Percentiles rank a stretch among this genome's conserved stretches.
Evolutionary conservation across 345 rosid genomes (phyloP).

Genomic region (Brassica carinata): DNA sequence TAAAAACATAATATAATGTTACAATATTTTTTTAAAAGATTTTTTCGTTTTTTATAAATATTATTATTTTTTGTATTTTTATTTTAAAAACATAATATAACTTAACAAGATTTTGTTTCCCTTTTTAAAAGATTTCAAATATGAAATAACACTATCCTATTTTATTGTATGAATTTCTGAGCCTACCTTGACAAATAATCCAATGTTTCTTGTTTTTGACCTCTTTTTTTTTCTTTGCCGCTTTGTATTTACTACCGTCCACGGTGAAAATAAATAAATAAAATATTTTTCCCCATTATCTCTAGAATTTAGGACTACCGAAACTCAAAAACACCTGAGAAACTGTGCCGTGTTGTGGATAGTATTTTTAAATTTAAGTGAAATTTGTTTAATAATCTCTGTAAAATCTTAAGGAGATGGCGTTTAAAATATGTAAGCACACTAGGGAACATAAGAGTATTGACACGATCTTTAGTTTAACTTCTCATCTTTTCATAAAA

Average conservation of each 20-base stretch:
- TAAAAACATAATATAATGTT: too few relatives aligned
- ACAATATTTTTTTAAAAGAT: too few relatives aligned
- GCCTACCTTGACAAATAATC: too few relatives aligned
- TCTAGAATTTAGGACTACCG: constrained; percentile 21
- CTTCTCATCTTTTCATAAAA: constrained; percentile 39
- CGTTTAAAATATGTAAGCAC: constrained; percentile 33
- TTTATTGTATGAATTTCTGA: too few relatives aligned
- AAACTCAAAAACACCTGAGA: constrained; percentile 42
- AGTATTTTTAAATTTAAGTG: not conserved
- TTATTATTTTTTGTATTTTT: too few relatives aligned
- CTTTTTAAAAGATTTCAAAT: too few relatives aligned
- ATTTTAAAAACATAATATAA: too few relatives aligned
- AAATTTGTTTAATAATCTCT: not conserved
- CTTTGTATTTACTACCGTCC: constrained; percentile 34
- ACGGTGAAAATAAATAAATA: constrained; percentile 25
- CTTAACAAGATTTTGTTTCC: too few relatives aligned
- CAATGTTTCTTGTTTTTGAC: too few relatives aligned
- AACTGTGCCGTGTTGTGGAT: constrained; percentile 29
- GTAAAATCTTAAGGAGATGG: constrained; percentile 14
- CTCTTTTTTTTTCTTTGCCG: constrained; percentile 25
- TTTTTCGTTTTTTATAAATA: too few relatives aligned
- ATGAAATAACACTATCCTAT: too few relatives aligned
- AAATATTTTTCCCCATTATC: not conserved
- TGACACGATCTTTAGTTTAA: constrained; percentile 27
- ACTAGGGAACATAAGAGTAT: constrained; percentile 36